A percentile compares a stretch with the other conserved stretches of the same genome.
phyloP scores from a whole-genome alignment of 257 asterid species.

The Asclepias syriaca region DNA sequence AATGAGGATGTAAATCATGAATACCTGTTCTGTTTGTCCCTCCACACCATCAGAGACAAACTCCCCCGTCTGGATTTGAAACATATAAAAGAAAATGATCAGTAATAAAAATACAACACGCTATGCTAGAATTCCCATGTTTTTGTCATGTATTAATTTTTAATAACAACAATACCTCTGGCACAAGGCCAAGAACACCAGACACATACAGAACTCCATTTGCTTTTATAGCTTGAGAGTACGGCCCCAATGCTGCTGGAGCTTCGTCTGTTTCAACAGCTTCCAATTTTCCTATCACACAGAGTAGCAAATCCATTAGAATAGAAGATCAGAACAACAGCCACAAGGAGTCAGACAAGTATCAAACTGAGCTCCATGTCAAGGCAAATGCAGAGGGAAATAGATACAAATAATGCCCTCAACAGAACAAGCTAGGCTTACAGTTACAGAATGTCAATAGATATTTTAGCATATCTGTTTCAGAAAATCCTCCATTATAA shows the following conservation, averaged over 20 bases:
- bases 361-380: neutral
- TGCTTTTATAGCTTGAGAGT: conserved; percentile 87
- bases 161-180: conserved; percentile 57
- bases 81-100: neutral
- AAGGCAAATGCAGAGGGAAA: neutral
- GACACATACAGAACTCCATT: conserved; percentile 76
- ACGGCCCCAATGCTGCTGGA: conserved; percentile 95
- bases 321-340: neutral
- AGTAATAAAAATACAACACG: neutral
- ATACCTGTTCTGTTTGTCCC: conserved; percentile 98
- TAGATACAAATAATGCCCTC: neutral
- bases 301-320: neutral
- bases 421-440: neutral
- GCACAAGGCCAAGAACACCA: conserved; percentile 57
- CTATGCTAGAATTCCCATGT: neutral
- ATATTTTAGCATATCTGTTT: too few species aligned
- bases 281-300: conserved; percentile 44
- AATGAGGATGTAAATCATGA: neutral
- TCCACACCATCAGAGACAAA: conserved; percentile 83
- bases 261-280: conserved; percentile 83
- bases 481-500: neutral
- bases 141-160: neutral
- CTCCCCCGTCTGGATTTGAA: conserved; percentile 65
- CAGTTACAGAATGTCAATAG: neutral
- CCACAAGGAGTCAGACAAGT: neutral